phyloP scores from a whole-genome alignment of 306 rosid genomes.

The Ormosia emarginata region DNA sequence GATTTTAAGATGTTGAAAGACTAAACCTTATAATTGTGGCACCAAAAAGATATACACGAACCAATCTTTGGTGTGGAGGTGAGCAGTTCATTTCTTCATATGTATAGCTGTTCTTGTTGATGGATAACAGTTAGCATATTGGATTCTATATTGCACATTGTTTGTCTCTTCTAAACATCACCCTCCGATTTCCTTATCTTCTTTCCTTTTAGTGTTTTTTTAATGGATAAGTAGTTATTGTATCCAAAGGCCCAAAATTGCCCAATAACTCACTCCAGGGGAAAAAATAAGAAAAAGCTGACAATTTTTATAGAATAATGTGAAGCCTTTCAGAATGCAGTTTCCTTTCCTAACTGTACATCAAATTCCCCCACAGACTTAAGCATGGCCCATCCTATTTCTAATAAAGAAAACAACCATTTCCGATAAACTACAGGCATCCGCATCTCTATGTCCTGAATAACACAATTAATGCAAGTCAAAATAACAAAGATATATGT shows the following conservation, averaged over 20 bases:
- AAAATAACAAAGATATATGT: background rate
- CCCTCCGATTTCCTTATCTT: background rate
- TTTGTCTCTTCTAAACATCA: background rate
- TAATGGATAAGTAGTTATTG: background rate
- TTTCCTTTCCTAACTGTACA: background rate
- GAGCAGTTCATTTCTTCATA: background rate
- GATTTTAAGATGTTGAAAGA: constrained; percentile 10
- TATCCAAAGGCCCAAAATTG: background rate
- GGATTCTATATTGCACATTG: background rate
- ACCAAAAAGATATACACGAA: background rate
- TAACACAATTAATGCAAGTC: background rate
- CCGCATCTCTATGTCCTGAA: background rate
- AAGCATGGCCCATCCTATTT: background rate
- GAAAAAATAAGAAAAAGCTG: background rate
- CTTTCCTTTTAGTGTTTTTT: background rate
- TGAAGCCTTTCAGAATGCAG: background rate
- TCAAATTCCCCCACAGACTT: background rate
- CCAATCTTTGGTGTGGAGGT: background rate
- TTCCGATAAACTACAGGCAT: background rate
- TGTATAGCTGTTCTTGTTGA: background rate
- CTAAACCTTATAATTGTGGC: background rate
- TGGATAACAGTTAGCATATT: background rate
- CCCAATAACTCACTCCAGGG: background rate
- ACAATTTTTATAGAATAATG: background rate
- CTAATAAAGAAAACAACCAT: background rate